Conservation (phyloP, 176 grass and related monocot species). For the Puya raimondii region DNA sequence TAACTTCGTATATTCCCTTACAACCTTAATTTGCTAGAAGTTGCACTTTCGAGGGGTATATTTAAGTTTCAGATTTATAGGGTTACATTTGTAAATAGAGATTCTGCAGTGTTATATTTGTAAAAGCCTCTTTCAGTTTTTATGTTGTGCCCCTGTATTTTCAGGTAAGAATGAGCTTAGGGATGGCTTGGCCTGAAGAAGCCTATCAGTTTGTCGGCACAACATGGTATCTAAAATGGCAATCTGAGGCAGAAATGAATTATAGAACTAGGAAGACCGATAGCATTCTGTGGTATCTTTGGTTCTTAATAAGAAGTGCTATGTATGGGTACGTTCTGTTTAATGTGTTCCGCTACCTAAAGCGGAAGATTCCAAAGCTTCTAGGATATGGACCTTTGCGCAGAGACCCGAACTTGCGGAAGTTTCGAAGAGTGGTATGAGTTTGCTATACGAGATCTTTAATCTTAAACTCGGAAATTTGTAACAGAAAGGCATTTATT, state of each 20-base stretch:
- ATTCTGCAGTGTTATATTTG: too few relatives aligned
- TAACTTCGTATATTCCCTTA: too few relatives aligned
- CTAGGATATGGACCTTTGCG: slow-evolving; percentile 26
- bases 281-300: slow-evolving; percentile 16
- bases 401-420: slow-evolving; percentile 19
- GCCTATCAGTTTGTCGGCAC: slow-evolving; percentile 17
- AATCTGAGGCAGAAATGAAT: slow-evolving; percentile 21
- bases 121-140: neutral
- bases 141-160: neutral
- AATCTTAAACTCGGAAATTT: neutral
- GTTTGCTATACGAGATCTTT: neutral
- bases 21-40: too few relatives aligned
- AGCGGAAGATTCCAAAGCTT: slow-evolving; percentile 17
- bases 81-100: too few relatives aligned
- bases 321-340: slow-evolving; percentile 22
- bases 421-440: slow-evolving; percentile 21
- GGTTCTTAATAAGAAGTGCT: slow-evolving; percentile 23
- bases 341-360: slow-evolving; percentile 9
- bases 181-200: slow-evolving; percentile 36
- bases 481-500: neutral
- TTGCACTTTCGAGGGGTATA: too few relatives aligned
- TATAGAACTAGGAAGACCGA: slow-evolving; percentile 2
- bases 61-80: too few relatives aligned
- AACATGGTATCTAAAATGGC: slow-evolving; percentile 32
- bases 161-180: slow-evolving; percentile 26